Evolutionary conservation across 2,329 filamentous ascomycete species (phyloP), one percentile per base, ranked within the genome.

Genomic region (Macrophomina phaseolina): DNA sequence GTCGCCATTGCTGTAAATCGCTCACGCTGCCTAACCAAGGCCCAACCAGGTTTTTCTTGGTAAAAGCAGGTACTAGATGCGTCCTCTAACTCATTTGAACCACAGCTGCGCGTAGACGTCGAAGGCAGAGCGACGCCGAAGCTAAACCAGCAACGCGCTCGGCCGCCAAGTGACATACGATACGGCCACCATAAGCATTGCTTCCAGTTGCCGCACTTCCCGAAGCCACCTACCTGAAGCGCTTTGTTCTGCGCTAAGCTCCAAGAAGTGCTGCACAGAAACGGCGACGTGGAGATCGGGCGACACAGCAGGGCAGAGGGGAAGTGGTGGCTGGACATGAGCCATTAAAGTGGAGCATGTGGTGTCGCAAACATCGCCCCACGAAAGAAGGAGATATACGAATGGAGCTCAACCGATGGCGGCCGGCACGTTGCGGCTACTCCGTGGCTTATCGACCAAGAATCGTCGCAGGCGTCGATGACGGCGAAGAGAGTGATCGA

Each of bases 311-410:
- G 45, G n/a, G 32, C 42, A 23, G 28, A 40, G 28, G 23, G 34
- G n/a, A 38, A 34, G 14, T 6, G 8, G 30, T 11, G 16, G 34
- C 34, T 34, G 32, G 56, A 46, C 45, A 32, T 51, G 58, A 49
- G 58, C 58, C 58, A 51, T 62, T 62, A 48, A 28, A 48, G 6
- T 9, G 58, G 45, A 30, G 58, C 58, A 49, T 42, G 58, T 62
- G 42, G 42, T 62, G n/a, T 32, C 32, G 45, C 45, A 34, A 38
- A 62, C 16, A 49, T 49, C 32, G 58, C 18, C n/a, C 58, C 32
- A 8, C n/a, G 45, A 49, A 36, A 38, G 32, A 28, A 16, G 45
- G 32, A 38, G 32, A 38, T 5, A 18, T 38, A 40, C 16, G 32
- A 34, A 34, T 9, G 28, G 9, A 52, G 49, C 11, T 11, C n/a